Evolutionary conservation across 192 early-diverging fungal species (phyloP), one percentile per base, ranked within the genome.

Genomic region (Allomyces arbusculus): DNA sequence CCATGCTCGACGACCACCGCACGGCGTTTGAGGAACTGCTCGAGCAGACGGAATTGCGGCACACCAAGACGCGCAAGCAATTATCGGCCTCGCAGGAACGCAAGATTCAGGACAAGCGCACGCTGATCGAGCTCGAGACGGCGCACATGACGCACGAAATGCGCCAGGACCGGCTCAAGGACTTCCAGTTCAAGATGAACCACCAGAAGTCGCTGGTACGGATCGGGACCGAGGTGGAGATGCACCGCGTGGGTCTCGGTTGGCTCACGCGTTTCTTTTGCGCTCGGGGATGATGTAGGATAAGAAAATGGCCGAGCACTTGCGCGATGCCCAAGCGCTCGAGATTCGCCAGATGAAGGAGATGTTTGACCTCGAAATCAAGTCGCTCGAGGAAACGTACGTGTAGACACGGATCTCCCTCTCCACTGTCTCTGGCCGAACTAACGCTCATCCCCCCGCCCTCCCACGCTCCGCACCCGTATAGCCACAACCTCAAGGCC

Each of bases 271-370:
- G 33, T 40, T 40, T 3, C 33, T 3, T 40, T 40, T 3, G 33
- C 7, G 7, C 33, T 8, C 26, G 26, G 33, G 33, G 33, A 40
- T 7, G 4, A 8, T 40, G 33, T 40, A 40, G 50, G 50, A 69
- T 63, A 72, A 72, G 63, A 67, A 63, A 2, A 44, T 72, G 23
- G 67, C 62, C n/a, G 75, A 76, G 33, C 69, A 76, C 16, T 68
- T 72, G 6, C 69, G 75, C 22, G 75, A 76, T 44, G 61, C 69
- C n/a, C 75, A 76, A 63, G 68, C 74, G 44, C 64, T 76, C 40
- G 71, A 71, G 28, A 62, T 76, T 40, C 72, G 72, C 16, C 75
- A 76, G 62, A 44, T 58, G 23, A 72, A 72, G 63, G 74, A 72
- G 44, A 14, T 25, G 19, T 72, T 66, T 66, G 74, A 75, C 43